Conservation (phyloP, 768 basidiomycete species). For the Psilocybe subaeruginosa region DNA sequence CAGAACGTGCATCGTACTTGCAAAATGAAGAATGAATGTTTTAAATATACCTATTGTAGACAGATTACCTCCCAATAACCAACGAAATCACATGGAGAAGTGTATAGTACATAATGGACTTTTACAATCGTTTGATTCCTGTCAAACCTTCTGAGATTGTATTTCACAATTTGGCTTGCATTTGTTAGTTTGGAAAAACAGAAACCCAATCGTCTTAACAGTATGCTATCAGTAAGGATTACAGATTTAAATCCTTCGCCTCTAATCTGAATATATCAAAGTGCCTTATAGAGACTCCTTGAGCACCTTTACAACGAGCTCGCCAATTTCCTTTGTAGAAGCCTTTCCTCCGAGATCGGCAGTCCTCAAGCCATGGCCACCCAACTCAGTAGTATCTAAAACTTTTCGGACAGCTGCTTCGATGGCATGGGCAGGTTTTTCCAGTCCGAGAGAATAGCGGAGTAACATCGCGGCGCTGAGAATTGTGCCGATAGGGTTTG, state of each 20-base stretch:
- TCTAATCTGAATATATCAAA: neutral
- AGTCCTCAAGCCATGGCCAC: slow-evolving; percentile 81
- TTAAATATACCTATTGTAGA: neutral
- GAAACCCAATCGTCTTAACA: no score
- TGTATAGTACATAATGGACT: neutral
- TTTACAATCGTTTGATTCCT: neutral
- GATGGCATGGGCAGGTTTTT: slow-evolving; percentile 81
- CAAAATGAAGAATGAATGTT: slow-evolving; percentile 33
- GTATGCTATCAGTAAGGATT: no score
- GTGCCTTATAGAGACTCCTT: slow-evolving; percentile 51
- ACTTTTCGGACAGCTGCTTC: slow-evolving; percentile 92
- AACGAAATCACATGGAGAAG: neutral
- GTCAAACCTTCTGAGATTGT: neutral
- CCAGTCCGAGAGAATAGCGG: slow-evolving; percentile 91
- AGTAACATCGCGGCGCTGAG: slow-evolving; percentile 92
- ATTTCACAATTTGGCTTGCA: neutral
- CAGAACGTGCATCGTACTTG: slow-evolving; percentile 68
- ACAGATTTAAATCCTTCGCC: neutral
- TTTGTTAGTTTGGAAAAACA: neutral
- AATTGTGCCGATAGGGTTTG: slow-evolving; percentile 95
- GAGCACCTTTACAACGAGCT: slow-evolving; percentile 77
- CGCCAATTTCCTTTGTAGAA: slow-evolving; percentile 80
- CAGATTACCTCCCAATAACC: neutral
- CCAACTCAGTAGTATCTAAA: slow-evolving; percentile 67
- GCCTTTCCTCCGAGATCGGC: slow-evolving; percentile 85